Evolutionary conservation across 257 asterid genomes (phyloP), one percentile per base, ranked within the genome.

Genomic region (Voacanga thouarsii): DNA sequence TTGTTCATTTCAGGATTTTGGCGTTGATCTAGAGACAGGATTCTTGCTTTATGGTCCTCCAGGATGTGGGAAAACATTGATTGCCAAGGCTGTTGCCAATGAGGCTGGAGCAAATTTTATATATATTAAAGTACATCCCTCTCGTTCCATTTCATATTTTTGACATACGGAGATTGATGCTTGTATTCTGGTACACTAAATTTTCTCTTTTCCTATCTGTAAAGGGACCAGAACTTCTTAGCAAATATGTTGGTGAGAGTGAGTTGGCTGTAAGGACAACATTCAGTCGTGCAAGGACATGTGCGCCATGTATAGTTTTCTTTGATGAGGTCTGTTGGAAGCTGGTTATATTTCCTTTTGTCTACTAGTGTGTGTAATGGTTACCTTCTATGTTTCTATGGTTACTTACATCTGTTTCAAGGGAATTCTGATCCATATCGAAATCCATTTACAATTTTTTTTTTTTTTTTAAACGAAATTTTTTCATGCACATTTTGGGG

Each of bases 1-100:
- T 41, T 21, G 0, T 21, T 44, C 33, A 51, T 88, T 84, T 84
- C 86, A 94, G 98, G 84, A 84, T 50, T 87, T 89, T 75, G 97
- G 94, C 49, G 82, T 87, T 75, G 85, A 87, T 68, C 56, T 85
- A 64, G 98, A 87, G 77, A 88, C 93, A 7, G 99, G 99, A 70
- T 90, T 91, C 83, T 85, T 95, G 90, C 99, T 95, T 45, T 92
- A 90, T 85, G 98, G 99, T 71, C 99, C 99, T 79, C 99, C 99
- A 12, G 98, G 99, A 71, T 92, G 99, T 43, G 99, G 99, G 47
- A 95, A 95, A 88, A 95, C 99, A 51, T 85, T 93, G 85, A 92
- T 95, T 41, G 99, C 99, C 59, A 91, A 91, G 88, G 99, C 98
- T 74, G 97, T 94, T 85, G 99, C 99, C 67, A 91, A 84, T 78